Percentiles rank a stretch among this genome's conserved stretches.
phyloP scores from a whole-genome alignment of 257 asterid genomes.

The Rehmannia glutinosa region DNA sequence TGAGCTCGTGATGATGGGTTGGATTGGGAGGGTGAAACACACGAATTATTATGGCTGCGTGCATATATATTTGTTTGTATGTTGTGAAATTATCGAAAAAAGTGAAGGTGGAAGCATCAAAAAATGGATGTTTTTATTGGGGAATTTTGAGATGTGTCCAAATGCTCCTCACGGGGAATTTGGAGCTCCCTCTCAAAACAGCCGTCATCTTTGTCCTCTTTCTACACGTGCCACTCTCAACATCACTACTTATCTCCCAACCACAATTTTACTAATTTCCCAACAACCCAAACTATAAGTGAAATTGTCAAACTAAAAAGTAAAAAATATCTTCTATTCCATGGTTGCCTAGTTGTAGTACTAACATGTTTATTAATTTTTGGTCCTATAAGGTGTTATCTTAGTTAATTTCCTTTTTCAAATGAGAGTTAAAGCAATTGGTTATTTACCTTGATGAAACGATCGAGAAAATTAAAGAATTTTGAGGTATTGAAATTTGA shows the following conservation, averaged over 20 bases:
- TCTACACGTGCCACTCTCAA: conserved; percentile 45
- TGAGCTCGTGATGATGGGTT: conserved; percentile 50
- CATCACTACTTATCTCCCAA: background rate
- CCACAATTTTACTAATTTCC: background rate
- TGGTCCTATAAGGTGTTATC: no score
- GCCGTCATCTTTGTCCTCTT: conserved; percentile 66
- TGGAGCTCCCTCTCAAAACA: conserved; percentile 70
- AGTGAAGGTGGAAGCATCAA: conserved; percentile 41
- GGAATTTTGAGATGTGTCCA: conserved; percentile 55
- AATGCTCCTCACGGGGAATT: conserved; percentile 86
- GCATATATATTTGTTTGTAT: conserved; percentile 29
- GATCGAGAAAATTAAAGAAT: no score
- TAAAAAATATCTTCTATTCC: no score
- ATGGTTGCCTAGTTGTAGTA: no score
- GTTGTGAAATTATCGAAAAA: conserved; percentile 31
- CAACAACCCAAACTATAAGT: no score
- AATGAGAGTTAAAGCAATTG: no score
- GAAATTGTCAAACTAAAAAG: no score
- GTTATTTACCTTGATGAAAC: no score
- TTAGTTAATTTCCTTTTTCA: no score
- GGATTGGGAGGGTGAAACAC: conserved; percentile 39
- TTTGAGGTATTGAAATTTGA: no score
- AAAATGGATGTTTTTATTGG: conserved; percentile 36
- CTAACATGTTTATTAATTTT: no score
- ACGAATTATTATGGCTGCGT: conserved; percentile 37